A percentile compares a stretch with the other conserved stretches of the same genome.
phyloP scores from a whole-genome alignment of 441 rosid genomes.

The Croton setiger region DNA sequence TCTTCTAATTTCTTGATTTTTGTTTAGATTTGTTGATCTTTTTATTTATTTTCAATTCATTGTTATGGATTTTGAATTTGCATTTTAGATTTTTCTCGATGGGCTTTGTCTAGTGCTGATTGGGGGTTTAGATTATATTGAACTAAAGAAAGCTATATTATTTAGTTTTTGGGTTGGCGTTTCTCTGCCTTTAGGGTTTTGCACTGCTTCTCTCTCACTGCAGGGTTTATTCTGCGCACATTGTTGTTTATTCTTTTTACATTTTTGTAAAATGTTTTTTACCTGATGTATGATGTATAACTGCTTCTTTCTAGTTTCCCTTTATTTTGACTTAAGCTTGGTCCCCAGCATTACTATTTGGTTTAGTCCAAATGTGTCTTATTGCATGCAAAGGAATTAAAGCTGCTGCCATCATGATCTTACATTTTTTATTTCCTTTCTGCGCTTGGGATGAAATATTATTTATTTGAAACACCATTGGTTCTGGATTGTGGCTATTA shows the following conservation, averaged over 20 bases:
- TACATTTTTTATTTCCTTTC: background rate
- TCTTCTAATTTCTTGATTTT: background rate
- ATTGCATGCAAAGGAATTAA: background rate
- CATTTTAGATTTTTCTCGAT: background rate
- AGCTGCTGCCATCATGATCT: background rate
- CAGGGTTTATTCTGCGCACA: background rate
- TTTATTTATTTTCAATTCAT: background rate
- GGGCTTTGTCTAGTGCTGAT: background rate
- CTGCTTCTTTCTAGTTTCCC: too few species aligned
- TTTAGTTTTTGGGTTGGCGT: background rate
- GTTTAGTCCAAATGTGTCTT: background rate
- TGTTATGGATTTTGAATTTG: slow-evolving; percentile 2
- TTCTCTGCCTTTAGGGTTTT: slow-evolving; percentile 1
- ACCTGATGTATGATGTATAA: too few species aligned
- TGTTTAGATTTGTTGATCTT: slow-evolving; percentile 9
- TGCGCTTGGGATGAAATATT: background rate
- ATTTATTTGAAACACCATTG: too few species aligned
- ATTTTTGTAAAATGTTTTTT: background rate
- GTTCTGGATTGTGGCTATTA: background rate
- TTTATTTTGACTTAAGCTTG: too few species aligned
- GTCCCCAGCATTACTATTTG: too few species aligned
- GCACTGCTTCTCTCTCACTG: background rate
- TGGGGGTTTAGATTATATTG: background rate
- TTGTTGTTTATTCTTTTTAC: background rate
- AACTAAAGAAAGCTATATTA: background rate